Evolutionary conservation across 768 basidiomycete species (phyloP), one percentile per base, ranked within the genome.

Genomic region (Boletellus sp.): DNA sequence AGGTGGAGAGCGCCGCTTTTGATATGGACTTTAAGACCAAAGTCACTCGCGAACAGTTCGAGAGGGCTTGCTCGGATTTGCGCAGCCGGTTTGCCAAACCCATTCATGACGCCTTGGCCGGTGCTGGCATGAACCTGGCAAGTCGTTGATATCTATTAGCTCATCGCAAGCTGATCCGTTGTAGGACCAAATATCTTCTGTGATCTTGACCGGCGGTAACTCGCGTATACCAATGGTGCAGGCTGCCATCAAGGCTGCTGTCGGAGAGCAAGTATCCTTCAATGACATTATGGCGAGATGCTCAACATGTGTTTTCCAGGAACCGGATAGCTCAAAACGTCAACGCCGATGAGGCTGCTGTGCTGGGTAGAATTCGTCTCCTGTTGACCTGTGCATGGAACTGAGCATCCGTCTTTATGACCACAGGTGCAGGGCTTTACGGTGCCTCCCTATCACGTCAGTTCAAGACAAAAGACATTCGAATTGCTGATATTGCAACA

Each of bases 281-380:
- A 10, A 17, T 19, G 32, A 23, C 16, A n/a, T 2, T 28, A 39
- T 23, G 4, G 38, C 1, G 19, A 22, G 17, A 17, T 10, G 4
- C 13, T 53, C 49, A 44, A 51, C 42, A 19, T 39, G 19, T 40
- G 22, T 50, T 15, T 15, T 46, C 15, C 45, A 87, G 84, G 41
- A 80, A 85, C 45, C 91, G 90, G 69, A 87, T 98, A 50, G 91
- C 95, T 6, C 77, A 86, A 62, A 98, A 97, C 58, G 90, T 99
- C 53, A 98, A 99, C 65, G 87, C 95, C 0, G 96, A 98, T 64
- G 96, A 99, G 71, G 90, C 93, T 0, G 90, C 88, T 22, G 95
- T 97, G 17, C 79, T 99, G 38, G 93, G 87, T 76, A 66, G 19
- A 57, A 42, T 20, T 7, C 7, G 15, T 52, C 20, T 46, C 16